These are phyloP conservation scores for Neoascochyta sp. DNA, from an alignment of 2,329 filamentous ascomycete genomes.

Conservation along the genomic window DNA sequence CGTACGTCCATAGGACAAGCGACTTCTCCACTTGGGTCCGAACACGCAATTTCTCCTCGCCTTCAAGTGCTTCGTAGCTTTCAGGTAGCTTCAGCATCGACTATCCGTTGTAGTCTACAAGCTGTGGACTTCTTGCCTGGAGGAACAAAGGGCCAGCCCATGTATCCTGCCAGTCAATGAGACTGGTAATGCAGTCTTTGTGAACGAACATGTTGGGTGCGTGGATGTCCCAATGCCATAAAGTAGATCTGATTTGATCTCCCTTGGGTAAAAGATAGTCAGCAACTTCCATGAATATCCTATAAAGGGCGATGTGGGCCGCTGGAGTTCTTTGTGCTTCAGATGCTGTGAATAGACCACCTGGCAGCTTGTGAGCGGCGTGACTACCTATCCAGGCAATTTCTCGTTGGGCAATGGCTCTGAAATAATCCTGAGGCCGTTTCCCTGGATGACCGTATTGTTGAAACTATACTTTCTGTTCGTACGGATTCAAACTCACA, in stretches of 20 bases:
- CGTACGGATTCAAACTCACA: slow-evolving; percentile 28
- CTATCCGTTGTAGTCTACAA: slow-evolving; percentile 29
- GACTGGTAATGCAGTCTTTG: slow-evolving; percentile 32
- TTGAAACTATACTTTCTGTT: slow-evolving; percentile 4
- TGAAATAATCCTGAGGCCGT: slow-evolving; percentile 31
- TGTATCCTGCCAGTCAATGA: slow-evolving; percentile 45
- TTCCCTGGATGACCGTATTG: slow-evolving; percentile 26
- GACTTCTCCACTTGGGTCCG: slow-evolving; percentile 23
- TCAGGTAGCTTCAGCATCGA: slow-evolving; percentile 25
- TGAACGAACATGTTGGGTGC: slow-evolving; percentile 41
- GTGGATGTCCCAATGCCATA: slow-evolving; percentile 43
- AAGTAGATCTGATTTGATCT: slow-evolving; percentile 20
- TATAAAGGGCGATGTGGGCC: slow-evolving; percentile 33
- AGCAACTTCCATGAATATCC: slow-evolving; percentile 31
- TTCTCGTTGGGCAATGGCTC: slow-evolving; percentile 33
- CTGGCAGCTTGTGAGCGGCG: slow-evolving; percentile 12
- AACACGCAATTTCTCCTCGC: slow-evolving; percentile 22
- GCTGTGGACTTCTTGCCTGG: slow-evolving; percentile 22
- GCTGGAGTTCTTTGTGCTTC: slow-evolving; percentile 14
- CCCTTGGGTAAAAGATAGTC: slow-evolving; percentile 27
- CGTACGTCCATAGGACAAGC: slow-evolving; percentile 26
- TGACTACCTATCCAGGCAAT: slow-evolving; percentile 34
- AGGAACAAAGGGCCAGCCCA: slow-evolving; percentile 27
- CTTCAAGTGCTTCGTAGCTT: slow-evolving; percentile 18
- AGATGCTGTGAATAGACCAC: slow-evolving; percentile 17